Conservation (phyloP, 2,329 filamentous ascomycete genomes). For the Fusarium ambrosium region DNA sequence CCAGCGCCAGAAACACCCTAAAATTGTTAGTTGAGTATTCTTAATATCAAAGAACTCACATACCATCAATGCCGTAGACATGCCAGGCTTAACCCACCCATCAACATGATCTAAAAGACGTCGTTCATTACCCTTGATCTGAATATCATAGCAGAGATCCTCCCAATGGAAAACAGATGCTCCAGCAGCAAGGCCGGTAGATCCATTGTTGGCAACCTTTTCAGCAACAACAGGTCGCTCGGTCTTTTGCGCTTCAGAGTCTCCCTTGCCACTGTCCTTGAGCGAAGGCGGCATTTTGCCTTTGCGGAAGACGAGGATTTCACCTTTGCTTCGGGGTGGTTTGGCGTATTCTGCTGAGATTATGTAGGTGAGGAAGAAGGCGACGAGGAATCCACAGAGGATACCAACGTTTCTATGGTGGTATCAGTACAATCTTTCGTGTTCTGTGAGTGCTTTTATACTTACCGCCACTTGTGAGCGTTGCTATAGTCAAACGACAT, state of each 20-base stretch:
- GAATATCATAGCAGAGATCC: slow-evolving; percentile 72
- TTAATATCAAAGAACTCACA: neutral
- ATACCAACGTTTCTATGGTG: slow-evolving; percentile 74
- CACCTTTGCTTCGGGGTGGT: slow-evolving; percentile 71
- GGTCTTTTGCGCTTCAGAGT: slow-evolving; percentile 48
- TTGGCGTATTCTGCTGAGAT: slow-evolving; percentile 75
- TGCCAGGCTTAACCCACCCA: slow-evolving; percentile 83
- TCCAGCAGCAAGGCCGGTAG: slow-evolving; percentile 14
- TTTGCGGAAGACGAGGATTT: slow-evolving; percentile 75
- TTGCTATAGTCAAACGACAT: slow-evolving; percentile 69
- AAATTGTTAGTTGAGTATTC: neutral
- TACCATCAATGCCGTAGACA: slow-evolving; percentile 68
- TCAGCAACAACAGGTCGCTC: slow-evolving; percentile 29
- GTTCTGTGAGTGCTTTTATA: rapidly evolving
- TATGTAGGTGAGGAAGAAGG: slow-evolving; percentile 75
- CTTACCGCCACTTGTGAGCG: slow-evolving; percentile 66
- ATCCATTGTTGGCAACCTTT: slow-evolving; percentile 23
- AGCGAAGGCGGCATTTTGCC: slow-evolving; percentile 69
- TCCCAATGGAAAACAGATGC: slow-evolving; percentile 75
- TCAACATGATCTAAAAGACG: slow-evolving; percentile 79
- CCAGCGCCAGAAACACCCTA: slow-evolving; percentile 78
- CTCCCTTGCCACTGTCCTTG: slow-evolving; percentile 59
- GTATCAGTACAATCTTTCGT: rapidly evolving
- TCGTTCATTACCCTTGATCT: slow-evolving; percentile 75
- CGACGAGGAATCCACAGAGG: slow-evolving; percentile 72